phyloP scores from a whole-genome alignment of 1,284 basidiomycete genomes.

The Sporisorium graminicola region DNA sequence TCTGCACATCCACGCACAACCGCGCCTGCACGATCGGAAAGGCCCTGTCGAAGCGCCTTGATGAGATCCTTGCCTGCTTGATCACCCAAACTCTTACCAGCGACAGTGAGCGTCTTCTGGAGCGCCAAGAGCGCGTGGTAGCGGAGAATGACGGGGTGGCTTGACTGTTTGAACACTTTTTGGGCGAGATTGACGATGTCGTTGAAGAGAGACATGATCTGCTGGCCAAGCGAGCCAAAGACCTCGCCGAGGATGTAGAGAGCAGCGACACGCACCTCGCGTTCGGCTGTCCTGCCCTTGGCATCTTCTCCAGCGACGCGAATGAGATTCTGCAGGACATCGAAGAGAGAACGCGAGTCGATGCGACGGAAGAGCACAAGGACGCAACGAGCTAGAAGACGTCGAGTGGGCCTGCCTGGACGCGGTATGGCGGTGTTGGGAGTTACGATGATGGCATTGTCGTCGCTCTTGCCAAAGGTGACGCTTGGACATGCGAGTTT shows the following conservation, averaged over 20 bases:
- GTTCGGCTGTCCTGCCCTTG: constrained; percentile 76
- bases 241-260: constrained; percentile 87
- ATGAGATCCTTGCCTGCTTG: constrained; percentile 82
- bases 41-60: constrained; percentile 81
- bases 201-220: constrained; percentile 95
- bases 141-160: constrained; percentile 77
- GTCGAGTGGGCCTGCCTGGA: constrained; percentile 86
- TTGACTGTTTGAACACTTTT: constrained; percentile 44
- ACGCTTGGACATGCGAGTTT: constrained; percentile 73
- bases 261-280: constrained; percentile 79
- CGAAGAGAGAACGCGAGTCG: constrained; percentile 83
- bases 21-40: constrained; percentile 86
- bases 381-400: constrained; percentile 83
- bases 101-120: constrained; percentile 80
- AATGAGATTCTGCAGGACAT: constrained; percentile 76
- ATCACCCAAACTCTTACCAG: constrained; percentile 86
- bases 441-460: constrained; percentile 23
- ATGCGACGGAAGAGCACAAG: constrained; percentile 82
- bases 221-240: constrained; percentile 81
- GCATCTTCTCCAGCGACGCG: constrained; percentile 51
- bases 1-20: constrained; percentile 87
- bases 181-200: constrained; percentile 75
- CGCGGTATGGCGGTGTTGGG: constrained; percentile 49
- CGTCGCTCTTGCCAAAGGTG: constrained; percentile 35
- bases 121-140: constrained; percentile 84